These are phyloP conservation scores for Cladobotryum mycophilum DNA, from an alignment of 2,329 filamentous ascomycete species.

Conservation along the genomic window DNA sequence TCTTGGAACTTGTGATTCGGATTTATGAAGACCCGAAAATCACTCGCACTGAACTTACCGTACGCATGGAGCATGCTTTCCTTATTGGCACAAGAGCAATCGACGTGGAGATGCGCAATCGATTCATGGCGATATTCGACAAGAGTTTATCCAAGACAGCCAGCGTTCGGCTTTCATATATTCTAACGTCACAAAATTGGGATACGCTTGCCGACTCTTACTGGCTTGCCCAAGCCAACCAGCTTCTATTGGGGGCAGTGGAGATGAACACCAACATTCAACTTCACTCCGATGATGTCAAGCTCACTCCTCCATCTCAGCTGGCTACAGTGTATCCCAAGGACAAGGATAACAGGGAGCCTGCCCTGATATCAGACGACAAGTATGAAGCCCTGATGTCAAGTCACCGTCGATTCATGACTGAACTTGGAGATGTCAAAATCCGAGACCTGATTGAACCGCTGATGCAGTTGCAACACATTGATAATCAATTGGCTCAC, in stretches of 20 bases:
- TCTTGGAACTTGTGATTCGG: constrained; percentile 89
- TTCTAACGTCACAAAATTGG: constrained; percentile 92
- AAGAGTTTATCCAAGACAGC: constrained; percentile 89
- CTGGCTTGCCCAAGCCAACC: constrained; percentile 93
- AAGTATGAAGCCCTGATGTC: constrained; percentile 74
- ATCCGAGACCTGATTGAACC: constrained; percentile 86
- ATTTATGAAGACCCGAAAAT: constrained; percentile 99
- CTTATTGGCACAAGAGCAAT: constrained; percentile 88
- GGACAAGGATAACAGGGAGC: constrained; percentile 64
- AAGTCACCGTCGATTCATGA: constrained; percentile 75
- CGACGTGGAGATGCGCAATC: constrained; percentile 93
- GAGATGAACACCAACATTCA: constrained; percentile 77
- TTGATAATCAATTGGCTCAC: constrained; percentile 73
- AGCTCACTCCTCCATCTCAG: constrained; percentile 64
- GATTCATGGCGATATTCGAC: constrained; percentile 95
- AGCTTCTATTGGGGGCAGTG: constrained; percentile 83
- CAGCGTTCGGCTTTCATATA: constrained; percentile 80
- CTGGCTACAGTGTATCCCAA: constrained; percentile 68
- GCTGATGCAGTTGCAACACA: constrained; percentile 84
- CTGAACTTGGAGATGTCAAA: constrained; percentile 78
- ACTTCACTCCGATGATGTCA: constrained; percentile 79
- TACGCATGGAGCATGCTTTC: constrained; percentile 97
- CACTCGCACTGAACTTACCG: constrained; percentile 87
- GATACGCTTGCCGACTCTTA: constrained; percentile 91
- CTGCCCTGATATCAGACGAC: constrained; percentile 70